These are phyloP conservation scores for Pleomassaria siparia DNA, from an alignment of 2,329 filamentous ascomycete species.

Conservation along the genomic window DNA sequence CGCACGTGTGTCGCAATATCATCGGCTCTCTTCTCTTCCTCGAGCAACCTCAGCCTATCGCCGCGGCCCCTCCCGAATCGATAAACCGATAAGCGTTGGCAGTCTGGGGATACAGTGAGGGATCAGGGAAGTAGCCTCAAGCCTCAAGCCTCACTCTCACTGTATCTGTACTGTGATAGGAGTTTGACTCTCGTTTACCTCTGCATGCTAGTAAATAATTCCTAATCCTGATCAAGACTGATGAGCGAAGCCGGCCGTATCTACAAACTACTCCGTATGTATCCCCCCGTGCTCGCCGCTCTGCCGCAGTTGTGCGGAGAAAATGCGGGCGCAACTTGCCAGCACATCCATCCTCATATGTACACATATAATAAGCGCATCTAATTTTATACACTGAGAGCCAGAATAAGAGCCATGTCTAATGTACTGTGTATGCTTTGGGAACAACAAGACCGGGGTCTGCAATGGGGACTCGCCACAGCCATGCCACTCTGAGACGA, in stretches of 20 bases:
- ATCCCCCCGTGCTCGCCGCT: constrained; percentile 1
- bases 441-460: constrained; percentile 11
- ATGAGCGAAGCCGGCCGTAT: neutral
- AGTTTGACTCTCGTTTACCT: constrained; percentile 1
- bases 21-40: constrained; percentile 8
- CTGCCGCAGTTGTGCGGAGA: constrained; percentile 7
- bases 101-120: neutral
- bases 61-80: constrained; percentile 26
- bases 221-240: neutral
- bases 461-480: constrained; percentile 23
- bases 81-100: constrained; percentile 31
- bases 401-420: neutral
- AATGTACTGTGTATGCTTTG: too few relatives aligned
- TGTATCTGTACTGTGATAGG: too few relatives aligned
- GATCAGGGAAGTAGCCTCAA: constrained; percentile 4
- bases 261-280: neutral
- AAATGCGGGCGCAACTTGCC: constrained; percentile 9
- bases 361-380: too few relatives aligned
- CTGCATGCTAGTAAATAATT: too few relatives aligned
- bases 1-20: constrained; percentile 20
- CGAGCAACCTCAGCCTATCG: constrained; percentile 28
- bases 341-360: constrained; percentile 15
- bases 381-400: constrained; percentile 18
- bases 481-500: constrained; percentile 23
- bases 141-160: too few relatives aligned